Evolutionary conservation across 768 basidiomycete species (phyloP).

Genomic region (Mycena belliarum): DNA sequence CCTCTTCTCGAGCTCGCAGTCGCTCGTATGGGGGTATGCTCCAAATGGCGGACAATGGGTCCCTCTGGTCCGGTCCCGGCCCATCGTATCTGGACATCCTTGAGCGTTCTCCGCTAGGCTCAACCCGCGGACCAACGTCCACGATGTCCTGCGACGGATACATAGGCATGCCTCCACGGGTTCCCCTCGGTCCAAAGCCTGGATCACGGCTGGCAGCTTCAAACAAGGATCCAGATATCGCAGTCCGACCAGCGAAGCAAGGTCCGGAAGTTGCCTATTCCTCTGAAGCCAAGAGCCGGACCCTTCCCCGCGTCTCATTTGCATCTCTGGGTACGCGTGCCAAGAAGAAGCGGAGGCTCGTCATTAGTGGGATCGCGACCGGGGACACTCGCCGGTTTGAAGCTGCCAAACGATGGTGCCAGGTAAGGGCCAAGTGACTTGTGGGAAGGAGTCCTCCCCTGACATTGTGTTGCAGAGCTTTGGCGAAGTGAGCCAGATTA

Average conservation of each 20-base stretch:
- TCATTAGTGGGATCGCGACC: constrained; percentile 67
- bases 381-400: constrained; percentile 66
- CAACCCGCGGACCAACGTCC: constrained; percentile 11
- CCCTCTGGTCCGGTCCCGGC: constrained; percentile 32
- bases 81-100: constrained; percentile 20
- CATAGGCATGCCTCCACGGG: constrained; percentile 23
- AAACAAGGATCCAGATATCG: constrained; percentile 14
- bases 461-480: constrained; percentile 52
- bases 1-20: constrained; percentile 40
- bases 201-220: constrained; percentile 25
- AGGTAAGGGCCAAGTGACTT: constrained; percentile 43
- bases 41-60: constrained; percentile 29
- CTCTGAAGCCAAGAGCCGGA: constrained; percentile 23
- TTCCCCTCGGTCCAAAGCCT: constrained; percentile 35
- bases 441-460: neutral
- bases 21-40: constrained; percentile 35
- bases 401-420: constrained; percentile 73
- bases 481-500: constrained; percentile 74
- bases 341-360: constrained; percentile 63
- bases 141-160: constrained; percentile 19
- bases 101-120: constrained; percentile 22
- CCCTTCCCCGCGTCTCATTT: constrained; percentile 37
- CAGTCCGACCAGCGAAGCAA: constrained; percentile 1
- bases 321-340: constrained; percentile 39
- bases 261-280: constrained; percentile 40